Evolutionary conservation across 352 stramenopile species (phyloP).

Genomic region (Chrysophaeum taylorii): DNA sequence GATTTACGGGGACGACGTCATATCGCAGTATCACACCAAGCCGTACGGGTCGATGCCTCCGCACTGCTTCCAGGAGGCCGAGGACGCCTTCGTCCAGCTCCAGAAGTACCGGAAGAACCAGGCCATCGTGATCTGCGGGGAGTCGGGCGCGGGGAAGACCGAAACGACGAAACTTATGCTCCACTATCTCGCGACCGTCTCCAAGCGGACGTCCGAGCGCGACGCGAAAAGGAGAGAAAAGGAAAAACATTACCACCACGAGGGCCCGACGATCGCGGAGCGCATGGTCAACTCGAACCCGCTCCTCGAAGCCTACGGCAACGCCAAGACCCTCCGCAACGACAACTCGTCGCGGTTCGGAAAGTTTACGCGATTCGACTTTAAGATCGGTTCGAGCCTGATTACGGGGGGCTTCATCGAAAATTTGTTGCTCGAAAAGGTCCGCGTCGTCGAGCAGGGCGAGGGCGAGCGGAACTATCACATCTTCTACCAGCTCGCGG

Average conservation of each 20-base stretch:
- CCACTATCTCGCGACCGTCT: slow-evolving; percentile 51
- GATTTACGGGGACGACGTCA: slow-evolving; percentile 47
- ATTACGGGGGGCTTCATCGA: slow-evolving; percentile 71
- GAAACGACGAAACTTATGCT: slow-evolving; percentile 82
- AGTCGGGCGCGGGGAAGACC: slow-evolving; percentile 74
- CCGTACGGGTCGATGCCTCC: slow-evolving; percentile 26
- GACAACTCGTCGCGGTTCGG: slow-evolving; percentile 17
- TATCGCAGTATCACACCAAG: slow-evolving; percentile 33
- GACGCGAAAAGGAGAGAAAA: no score
- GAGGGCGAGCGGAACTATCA: slow-evolving; percentile 89
- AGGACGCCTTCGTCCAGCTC: slow-evolving; percentile 20
- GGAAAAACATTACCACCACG: no score
- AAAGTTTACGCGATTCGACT: slow-evolving; percentile 24
- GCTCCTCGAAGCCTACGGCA: slow-evolving; percentile 12
- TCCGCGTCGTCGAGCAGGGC: slow-evolving; percentile 79
- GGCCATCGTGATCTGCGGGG: slow-evolving; percentile 71
- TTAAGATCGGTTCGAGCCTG: not conserved
- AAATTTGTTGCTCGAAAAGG: slow-evolving; percentile 97
- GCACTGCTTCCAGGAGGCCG: slow-evolving; percentile 55
- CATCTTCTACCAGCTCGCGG: slow-evolving; percentile 90
- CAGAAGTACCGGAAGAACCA: slow-evolving; percentile 43
- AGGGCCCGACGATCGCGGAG: slow-evolving; percentile 7
- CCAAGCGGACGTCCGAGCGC: not conserved
- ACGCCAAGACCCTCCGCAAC: slow-evolving; percentile 13
- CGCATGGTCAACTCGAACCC: slow-evolving; percentile 16